Conservation (phyloP, 2,329 filamentous ascomycete species). For the Xylariales sp. region DNA sequence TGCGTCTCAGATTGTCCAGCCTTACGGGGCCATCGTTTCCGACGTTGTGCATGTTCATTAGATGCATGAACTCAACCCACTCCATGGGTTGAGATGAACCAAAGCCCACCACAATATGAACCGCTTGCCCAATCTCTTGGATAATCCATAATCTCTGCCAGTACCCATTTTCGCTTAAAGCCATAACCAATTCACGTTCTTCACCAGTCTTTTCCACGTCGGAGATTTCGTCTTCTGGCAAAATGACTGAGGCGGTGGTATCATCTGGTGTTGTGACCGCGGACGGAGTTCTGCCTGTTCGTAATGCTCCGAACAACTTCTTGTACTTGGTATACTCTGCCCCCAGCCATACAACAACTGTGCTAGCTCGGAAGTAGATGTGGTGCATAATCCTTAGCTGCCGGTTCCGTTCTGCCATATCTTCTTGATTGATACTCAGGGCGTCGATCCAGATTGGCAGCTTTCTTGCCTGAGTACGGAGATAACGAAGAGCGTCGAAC, state of each 20-base stretch:
- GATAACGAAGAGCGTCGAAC: conserved; percentile 13
- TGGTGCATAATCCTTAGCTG: conserved; percentile 19
- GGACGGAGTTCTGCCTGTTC: neutral
- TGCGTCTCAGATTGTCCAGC: conserved; percentile 14
- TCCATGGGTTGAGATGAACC: conserved; percentile 8
- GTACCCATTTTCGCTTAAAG: conserved; percentile 15
- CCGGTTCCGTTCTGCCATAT: conserved; percentile 16
- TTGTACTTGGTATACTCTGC: conserved; percentile 4
- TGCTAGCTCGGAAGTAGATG: conserved; percentile 17
- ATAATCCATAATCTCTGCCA: conserved; percentile 22
- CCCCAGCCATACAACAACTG: conserved; percentile 19
- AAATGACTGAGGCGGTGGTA: neutral
- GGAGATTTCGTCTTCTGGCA: neutral
- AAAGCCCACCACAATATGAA: conserved; percentile 19
- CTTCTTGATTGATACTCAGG: conserved; percentile 20
- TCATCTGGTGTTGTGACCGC: neutral
- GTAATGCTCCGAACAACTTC: neutral
- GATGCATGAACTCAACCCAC: conserved; percentile 16
- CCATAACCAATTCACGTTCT: conserved; percentile 7
- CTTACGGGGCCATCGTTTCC: conserved; percentile 12
- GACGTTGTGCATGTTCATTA: conserved; percentile 12
- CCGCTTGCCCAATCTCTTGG: conserved; percentile 23
- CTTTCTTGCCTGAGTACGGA: conserved; percentile 6
- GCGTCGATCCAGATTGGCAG: conserved; percentile 18
- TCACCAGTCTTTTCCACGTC: neutral